Base-by-base conservation (phyloP, 176 grass and related monocot species). In the Metroxylon sagu region DNA sequence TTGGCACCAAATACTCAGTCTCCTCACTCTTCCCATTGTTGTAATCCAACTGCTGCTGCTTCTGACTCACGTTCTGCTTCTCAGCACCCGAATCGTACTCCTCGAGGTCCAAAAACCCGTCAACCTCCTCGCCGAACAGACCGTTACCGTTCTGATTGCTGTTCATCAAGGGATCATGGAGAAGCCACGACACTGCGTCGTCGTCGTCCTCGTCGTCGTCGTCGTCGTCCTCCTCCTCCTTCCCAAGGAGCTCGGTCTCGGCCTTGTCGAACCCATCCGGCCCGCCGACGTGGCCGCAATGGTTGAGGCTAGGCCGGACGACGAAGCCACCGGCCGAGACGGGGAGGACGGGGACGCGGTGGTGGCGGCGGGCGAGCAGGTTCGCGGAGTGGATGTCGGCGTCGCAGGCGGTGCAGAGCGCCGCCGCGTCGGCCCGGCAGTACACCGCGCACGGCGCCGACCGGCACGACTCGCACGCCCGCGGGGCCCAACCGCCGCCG, bases 321-420 rank as follows among this genome's bases (percentile, higher is more conserved):
- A 68, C n/a, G 65, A 68, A 52, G 18, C 27, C 65, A n/a, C n/a
- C n/a, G 28, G 7, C 52, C 25, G 17, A 17, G 6, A 1, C n/a
- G 17, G 51, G 27, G 21, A 6, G 6, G 53, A 92, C 21, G 25
- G 87, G 93, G 35, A 85, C 7, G 5, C 93, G 93, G 56, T 88
- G 73, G 80, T 98, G 93, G 57, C 87, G 75, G 30, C 84, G 66
- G 23, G 87, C 87, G 54, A 98, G 93, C 62, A 70, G 87, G 81
- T 98, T 98, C 14, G 86, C 90, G 10, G 90, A 90, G 83, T 95
- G 83, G 83, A 95, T 85, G 57, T 86, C 80, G 14, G 74, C 74
- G 31, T 95, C 91, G 77, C 91, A 95, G n/a, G 86, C 65, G 18
- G 74, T 50, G 60, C 86, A 95, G 68, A 95, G 91, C 21, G 77